Evolutionary conservation across 441 rosid species (phyloP).

Genomic region (Geranium incanum): DNA sequence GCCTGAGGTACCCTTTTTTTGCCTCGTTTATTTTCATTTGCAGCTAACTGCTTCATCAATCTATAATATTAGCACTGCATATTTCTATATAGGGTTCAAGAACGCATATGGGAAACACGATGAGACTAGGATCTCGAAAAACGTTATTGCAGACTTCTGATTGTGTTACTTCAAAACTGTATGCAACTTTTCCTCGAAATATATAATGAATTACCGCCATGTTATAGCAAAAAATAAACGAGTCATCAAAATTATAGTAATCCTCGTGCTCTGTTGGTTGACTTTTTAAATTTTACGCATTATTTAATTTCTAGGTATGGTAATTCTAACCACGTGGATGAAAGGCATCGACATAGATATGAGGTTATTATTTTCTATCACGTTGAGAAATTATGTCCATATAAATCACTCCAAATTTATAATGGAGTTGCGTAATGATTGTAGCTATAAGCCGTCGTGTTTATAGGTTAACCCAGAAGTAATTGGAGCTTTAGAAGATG

Average conservation of each 20-base stretch:
- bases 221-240: constrained; percentile 7
- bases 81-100: constrained; percentile 48
- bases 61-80: constrained; percentile 10
- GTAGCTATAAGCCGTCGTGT: constrained; percentile 8
- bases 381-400: constrained; percentile 4
- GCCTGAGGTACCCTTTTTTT: constrained; percentile 51
- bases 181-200: constrained; percentile 19
- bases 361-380: constrained; percentile 34
- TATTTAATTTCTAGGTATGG: constrained; percentile 29
- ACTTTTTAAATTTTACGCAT: neutral
- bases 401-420: neutral
- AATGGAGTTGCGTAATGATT: constrained; percentile 11
- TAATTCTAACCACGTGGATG: constrained; percentile 42
- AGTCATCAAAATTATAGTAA: constrained; percentile 1
- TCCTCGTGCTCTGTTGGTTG: neutral
- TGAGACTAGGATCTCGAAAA: constrained; percentile 68
- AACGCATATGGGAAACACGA: constrained; percentile 80
- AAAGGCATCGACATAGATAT: constrained; percentile 65
- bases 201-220: neutral
- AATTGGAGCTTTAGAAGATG: constrained; percentile 49
- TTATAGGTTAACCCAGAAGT: constrained; percentile 60
- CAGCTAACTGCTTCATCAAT: neutral
- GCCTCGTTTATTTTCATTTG: neutral
- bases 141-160: constrained; percentile 50
- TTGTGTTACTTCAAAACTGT: constrained; percentile 54